Evolutionary conservation across 2,329 filamentous ascomycete species (phyloP), one percentile per base, ranked within the genome.

Genomic region (Alternaria solani): DNA sequence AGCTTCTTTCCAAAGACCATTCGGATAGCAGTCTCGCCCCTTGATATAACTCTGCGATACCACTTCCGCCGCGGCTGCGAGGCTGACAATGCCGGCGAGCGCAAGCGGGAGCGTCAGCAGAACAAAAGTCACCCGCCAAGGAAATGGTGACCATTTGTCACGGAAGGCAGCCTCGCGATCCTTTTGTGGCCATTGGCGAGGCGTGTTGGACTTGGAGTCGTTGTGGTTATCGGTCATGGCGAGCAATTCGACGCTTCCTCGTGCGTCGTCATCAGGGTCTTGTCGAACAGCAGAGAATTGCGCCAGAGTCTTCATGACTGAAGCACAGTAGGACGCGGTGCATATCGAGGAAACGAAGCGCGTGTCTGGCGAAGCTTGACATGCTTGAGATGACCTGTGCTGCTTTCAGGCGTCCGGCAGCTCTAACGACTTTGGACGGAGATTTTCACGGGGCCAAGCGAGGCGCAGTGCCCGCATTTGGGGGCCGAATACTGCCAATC

Each of bases 1-100:
- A 0, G 60, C 57, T 59, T 72, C 70, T 57, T 70, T 71, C 72
- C 72, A 77, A 12, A 70, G 54, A 12, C 74, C 73, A 49, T 76
- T 77, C 2, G 73, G 73, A 52, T 77, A 77, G 63, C 73, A 76
- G 20, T 67, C 54, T 43, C 69, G 70, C 9, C 66, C 66, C 18
- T 47, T 54, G 51, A 75, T 71, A 55, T 75, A 75, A 34, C 61
- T 63, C 14, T 67, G 62, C 2, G 73, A 76, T 12, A 70, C 68
- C 38, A 54, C 61, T 61, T 77, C 73, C 2, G 74, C 74, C 16
- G 66, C 67, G 1, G 65, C 66, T 2, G 71, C 66, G 38, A 77
- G 70, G n/a, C 65, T 51, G 26, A 76, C 51, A 7, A 77, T 72
- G 9, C 70, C 64, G 2, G 61, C 55, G 3, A 75, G 55, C 9